Evolutionary conservation across 75 land plant genomes (phyloP), one percentile per base, ranked within the genome.

Genomic region (Picea sitchensis): DNA sequence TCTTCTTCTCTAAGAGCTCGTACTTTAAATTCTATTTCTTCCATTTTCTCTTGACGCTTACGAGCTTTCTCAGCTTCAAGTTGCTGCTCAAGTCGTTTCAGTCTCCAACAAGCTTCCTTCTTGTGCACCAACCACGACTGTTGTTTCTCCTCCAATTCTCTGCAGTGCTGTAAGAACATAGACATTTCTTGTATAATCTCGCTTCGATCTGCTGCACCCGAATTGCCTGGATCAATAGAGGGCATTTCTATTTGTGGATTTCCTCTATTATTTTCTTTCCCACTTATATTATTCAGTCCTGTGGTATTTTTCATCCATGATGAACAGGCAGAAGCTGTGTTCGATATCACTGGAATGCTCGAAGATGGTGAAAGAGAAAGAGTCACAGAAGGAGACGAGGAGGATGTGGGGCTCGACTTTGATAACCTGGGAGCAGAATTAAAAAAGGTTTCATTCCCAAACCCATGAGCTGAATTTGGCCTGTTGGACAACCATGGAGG

Each of bases 91-190:
- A 89, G 78, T 59, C 93, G 75, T 63, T 79, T 87, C 78, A 91
- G 71, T 58, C 93, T 82, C 93, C 93, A 91, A 2, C 86, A 73
- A 9, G 92, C 84, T 73, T 93, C 95, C 83, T 93, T 93, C 86
- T 86, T 88, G 30, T 93, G 93, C 8, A 82, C 80, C 5, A 76
- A 65, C 95, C 90, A 91, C 2, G 73, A 82, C 15, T 82, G 75
- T 20, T 85, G 89, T 23, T 91, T 86, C 64, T 93, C 95, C 63
- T 93, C 95, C 30, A 93, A 38, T 62, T 91, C 95, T 57, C 80
- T 86, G 81, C 91, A 93, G 80, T 87, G 87, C 34, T 91, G 87
- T 0, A 83, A 68, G 0, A 93, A 82, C 64, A 86, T 87, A 13
- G 86, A 64, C 1, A 82, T 15, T 79, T 82, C 18, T 14, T 75